Evolutionary conservation across 2,329 filamentous ascomycete species (phyloP).

Genomic region (Didymella lethalis): DNA sequence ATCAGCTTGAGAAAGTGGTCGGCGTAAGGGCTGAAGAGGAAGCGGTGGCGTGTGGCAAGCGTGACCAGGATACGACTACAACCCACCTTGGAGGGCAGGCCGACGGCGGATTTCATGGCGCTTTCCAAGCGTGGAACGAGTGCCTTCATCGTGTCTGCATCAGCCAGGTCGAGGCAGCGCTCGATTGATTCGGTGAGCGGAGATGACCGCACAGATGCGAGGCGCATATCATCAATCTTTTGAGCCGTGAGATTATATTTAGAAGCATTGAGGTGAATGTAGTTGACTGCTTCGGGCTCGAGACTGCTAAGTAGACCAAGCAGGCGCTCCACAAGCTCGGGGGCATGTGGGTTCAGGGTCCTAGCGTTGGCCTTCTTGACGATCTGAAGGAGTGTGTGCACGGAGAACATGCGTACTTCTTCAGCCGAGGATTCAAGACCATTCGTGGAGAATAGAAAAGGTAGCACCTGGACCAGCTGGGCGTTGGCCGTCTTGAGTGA

Average conservation of each 20-base stretch:
- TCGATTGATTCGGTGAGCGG: constrained; percentile 94
- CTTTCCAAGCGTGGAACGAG: constrained; percentile 76
- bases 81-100: constrained; percentile 92
- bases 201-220: constrained; percentile 81
- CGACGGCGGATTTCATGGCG: constrained; percentile 84
- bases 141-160: constrained; percentile 77
- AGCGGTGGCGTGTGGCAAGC: constrained; percentile 79
- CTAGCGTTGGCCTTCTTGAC: constrained; percentile 85
- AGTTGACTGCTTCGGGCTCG: constrained; percentile 89
- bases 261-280: constrained; percentile 86
- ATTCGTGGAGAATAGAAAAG: constrained; percentile 87
- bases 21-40: constrained; percentile 77
- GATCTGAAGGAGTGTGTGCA: constrained; percentile 83
- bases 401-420: constrained; percentile 83
- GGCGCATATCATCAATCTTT: constrained; percentile 86
- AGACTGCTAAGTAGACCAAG: constrained; percentile 84
- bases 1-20: constrained; percentile 78
- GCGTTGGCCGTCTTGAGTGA: constrained; percentile 71
- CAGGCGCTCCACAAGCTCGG: constrained; percentile 80
- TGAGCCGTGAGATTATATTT: constrained; percentile 86
- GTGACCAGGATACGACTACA: constrained; percentile 86
- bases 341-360: constrained; percentile 79
- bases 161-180: constrained; percentile 82
- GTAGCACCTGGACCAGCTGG: constrained; percentile 86
- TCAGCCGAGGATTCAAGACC: constrained; percentile 88